These are phyloP conservation scores for Spathaspora arborariae DNA, from an alignment of 805 yeast species.

Conservation along the genomic window DNA sequence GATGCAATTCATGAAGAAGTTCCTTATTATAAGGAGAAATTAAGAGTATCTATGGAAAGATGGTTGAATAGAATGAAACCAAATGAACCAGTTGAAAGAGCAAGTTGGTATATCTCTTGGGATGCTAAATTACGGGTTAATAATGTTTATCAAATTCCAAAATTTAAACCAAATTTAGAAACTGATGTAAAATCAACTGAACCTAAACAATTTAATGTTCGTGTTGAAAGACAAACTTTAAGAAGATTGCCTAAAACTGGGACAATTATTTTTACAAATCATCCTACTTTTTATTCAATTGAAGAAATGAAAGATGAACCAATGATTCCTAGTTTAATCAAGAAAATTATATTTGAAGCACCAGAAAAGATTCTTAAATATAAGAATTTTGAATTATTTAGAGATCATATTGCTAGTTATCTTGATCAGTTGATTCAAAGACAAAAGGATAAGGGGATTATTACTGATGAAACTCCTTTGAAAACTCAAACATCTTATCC, in stretches of 20 bases:
- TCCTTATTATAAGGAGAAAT: conserved; percentile 64
- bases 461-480: conserved; percentile 51
- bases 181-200: conserved; percentile 29
- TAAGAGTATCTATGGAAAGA: conserved; percentile 67
- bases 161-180: conserved; percentile 33
- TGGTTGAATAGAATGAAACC: conserved; percentile 65
- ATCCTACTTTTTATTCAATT: conserved; percentile 72
- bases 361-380: conserved; percentile 64
- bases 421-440: conserved; percentile 54
- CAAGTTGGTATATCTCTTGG: conserved; percentile 74
- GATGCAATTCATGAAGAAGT: conserved; percentile 66
- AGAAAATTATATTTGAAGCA: conserved; percentile 60
- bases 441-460: conserved; percentile 55
- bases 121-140: conserved; percentile 58
- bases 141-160: conserved; percentile 53
- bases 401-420: conserved; percentile 58
- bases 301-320: conserved; percentile 80
- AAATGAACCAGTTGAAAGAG: conserved; percentile 64
- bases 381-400: conserved; percentile 54
- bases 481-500: conserved; percentile 61
- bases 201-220: conserved; percentile 56
- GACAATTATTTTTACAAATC: conserved; percentile 72
- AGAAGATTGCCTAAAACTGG: conserved; percentile 60
- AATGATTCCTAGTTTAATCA: conserved; percentile 69
- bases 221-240: conserved; percentile 72